phyloP scores from a whole-genome alignment of 179 eudicot genomes.

The Kewa caespitosa region DNA sequence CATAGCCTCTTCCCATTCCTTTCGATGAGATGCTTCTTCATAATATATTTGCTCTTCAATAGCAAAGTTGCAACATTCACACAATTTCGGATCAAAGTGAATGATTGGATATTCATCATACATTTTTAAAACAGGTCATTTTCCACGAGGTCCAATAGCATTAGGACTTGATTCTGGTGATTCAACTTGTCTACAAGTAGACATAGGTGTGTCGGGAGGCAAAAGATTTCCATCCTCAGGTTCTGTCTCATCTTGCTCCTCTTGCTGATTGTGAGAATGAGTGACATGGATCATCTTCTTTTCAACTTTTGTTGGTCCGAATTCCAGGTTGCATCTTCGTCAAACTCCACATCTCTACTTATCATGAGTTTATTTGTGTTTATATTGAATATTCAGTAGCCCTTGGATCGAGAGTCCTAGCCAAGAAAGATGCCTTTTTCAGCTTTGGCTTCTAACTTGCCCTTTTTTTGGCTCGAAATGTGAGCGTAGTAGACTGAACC shows the following conservation, averaged over 20 bases:
- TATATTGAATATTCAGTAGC: background rate
- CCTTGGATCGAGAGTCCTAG: background rate
- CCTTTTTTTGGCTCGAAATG: background rate
- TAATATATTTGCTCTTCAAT: background rate
- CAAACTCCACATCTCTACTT: background rate
- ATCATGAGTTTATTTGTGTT: background rate
- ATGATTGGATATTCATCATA: background rate
- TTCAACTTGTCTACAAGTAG: background rate
- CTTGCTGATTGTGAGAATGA: background rate
- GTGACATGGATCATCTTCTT: background rate
- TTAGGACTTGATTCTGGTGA: background rate
- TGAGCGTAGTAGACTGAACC: background rate
- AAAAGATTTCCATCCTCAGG: background rate
- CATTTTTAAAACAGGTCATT: background rate
- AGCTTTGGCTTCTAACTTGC: background rate
- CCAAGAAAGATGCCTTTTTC: slow-evolving; percentile 8
- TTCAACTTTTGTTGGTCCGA: background rate
- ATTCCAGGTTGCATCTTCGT: background rate
- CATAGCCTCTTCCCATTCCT: slow-evolving; percentile 8
- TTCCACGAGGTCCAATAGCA: background rate
- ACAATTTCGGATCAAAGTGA: background rate
- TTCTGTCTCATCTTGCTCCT: background rate
- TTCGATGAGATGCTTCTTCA: background rate
- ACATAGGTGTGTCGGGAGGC: background rate
- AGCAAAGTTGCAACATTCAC: background rate